Evolutionary conservation across 345 rosid genomes (phyloP), one percentile per base, ranked within the genome.

Genomic region (Pelargonium nanum): DNA sequence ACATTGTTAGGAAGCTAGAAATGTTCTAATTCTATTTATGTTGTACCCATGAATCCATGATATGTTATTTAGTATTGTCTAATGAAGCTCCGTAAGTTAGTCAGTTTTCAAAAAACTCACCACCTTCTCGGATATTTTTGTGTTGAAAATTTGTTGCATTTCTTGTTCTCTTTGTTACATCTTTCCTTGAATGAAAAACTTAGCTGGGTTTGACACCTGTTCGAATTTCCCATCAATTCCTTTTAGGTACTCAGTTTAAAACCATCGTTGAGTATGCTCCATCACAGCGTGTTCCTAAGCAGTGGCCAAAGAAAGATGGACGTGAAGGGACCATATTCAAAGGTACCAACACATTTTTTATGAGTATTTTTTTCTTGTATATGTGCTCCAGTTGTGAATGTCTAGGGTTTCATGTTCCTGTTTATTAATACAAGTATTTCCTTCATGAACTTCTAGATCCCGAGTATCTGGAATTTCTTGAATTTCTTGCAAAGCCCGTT

Each of bases 391-490:
- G 65, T 66, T 57, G 52, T 30, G 54, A 25, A 50, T 64, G 23
- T 24, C 20, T 30, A 5, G 61, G 57, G 24, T 53, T 56, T 55
- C 59, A 13, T 32, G 30, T 57, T 71, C 59, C 22, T 65, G 59
- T 65, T 48, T 20, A 17, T 68, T 62, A 69, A 68, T 68, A 20
- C 19, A 12, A 56, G 30, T 66, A 19, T 40, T 68, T 69, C 77
- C 57, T 64, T 60, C 28, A 53, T 77, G 70, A 71, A 65, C 25
- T 17, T 70, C 65, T 75, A 87, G 95, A 87, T 77, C 85, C 86
- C 19, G 86, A 80, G 69, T 87, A 87, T 75, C 45, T 84, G 83
- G 90, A 87, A 79, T 87, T 87, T 75, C 83, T 84, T 66, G 81
- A 87, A 72, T 59, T 62, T 71, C 79, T 87, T 70, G 72, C 83